These are phyloP conservation scores for Cupressus sempervirens DNA, from an alignment of 75 land plant species.

Conservation along the genomic window DNA sequence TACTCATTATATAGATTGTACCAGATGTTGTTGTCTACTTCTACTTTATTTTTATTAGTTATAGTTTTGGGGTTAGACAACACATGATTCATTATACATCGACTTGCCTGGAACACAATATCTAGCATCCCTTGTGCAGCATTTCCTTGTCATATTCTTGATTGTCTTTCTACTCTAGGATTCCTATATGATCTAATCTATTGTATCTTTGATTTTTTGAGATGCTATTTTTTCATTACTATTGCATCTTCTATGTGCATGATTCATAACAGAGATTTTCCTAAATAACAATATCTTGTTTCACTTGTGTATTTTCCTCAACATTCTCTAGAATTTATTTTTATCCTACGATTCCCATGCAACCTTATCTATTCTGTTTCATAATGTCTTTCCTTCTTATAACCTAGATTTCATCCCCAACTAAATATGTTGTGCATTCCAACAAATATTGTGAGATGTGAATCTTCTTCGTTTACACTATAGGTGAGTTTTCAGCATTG, in stretches of 20 bases:
- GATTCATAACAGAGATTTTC: too few species aligned
- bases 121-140: too few species aligned
- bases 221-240: neutral
- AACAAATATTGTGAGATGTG: neutral
- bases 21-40: neutral
- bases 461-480: too few species aligned
- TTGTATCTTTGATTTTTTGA: too few species aligned
- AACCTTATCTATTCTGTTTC: neutral
- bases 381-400: neutral
- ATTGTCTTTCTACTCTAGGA: neutral
- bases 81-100: neutral
- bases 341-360: neutral
- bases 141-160: too few species aligned
- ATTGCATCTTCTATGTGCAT: too few species aligned
- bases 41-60: neutral
- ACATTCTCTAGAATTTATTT: too few species aligned
- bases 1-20: neutral
- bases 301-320: too few species aligned
- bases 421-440: neutral
- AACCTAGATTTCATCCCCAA: neutral
- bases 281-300: too few species aligned
- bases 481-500: neutral
- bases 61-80: neutral
- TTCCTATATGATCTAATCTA: neutral
- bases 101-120: too few species aligned